Conservation (phyloP, 805 yeast species). For the Hanseniaspora thailandica region DNA sequence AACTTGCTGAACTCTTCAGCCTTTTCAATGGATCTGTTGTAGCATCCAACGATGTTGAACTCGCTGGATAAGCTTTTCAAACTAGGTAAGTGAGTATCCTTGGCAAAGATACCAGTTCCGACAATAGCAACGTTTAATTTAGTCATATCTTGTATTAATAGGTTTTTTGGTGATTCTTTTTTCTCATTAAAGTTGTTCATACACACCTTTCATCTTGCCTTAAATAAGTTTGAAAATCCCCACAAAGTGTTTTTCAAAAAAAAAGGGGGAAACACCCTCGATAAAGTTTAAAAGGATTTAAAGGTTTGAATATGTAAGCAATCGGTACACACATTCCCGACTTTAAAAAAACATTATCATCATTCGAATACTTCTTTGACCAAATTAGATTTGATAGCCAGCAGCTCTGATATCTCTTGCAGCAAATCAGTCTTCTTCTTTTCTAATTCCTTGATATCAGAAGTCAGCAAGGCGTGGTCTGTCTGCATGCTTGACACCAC, state of each 20-base stretch:
- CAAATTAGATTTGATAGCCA: neutral
- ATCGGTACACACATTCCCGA: neutral
- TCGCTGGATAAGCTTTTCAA: conserved; percentile 39
- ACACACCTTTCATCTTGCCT: no score
- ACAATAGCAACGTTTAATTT: conserved; percentile 50
- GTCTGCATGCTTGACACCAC: neutral
- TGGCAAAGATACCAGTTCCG: conserved; percentile 85
- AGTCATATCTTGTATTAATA: conserved; percentile 20
- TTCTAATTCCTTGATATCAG: conserved; percentile 6
- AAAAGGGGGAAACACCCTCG: neutral
- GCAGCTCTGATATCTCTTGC: conserved; percentile 1
- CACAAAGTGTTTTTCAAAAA: no score
- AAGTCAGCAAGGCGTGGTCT: neutral
- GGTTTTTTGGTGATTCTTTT: neutral
- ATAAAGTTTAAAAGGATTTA: neutral
- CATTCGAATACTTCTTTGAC: neutral
- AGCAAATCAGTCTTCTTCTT: neutral
- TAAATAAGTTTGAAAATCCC: no score
- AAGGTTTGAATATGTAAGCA: neutral
- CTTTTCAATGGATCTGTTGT: conserved; percentile 72
- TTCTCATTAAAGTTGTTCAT: no score
- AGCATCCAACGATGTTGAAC: conserved; percentile 56
- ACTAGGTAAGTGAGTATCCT: conserved; percentile 70
- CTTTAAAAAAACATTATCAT: neutral
- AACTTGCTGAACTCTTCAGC: conserved; percentile 65